These are phyloP conservation scores for Termitomyces sp. DNA, from an alignment of 768 basidiomycete species.

Conservation along the genomic window DNA sequence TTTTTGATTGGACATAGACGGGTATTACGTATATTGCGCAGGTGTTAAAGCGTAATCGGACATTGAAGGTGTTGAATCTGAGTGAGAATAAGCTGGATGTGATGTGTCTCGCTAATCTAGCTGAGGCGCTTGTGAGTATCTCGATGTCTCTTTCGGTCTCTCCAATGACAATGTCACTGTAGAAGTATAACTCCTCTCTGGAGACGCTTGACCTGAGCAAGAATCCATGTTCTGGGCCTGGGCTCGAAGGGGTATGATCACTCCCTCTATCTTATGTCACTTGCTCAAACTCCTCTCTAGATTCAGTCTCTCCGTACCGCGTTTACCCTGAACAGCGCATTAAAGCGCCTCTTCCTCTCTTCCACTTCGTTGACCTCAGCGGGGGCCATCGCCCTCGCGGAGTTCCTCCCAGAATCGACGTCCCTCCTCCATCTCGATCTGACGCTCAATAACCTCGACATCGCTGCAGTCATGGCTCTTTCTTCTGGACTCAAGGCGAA, in stretches of 20 bases:
- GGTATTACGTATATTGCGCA: constrained; percentile 91
- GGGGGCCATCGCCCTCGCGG: constrained; percentile 92
- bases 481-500: constrained; percentile 83
- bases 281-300: constrained; percentile 27
- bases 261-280: not conserved
- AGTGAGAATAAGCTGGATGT: constrained; percentile 94
- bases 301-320: constrained; percentile 87
- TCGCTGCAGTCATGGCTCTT: constrained; percentile 92
- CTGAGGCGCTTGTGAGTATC: constrained; percentile 78
- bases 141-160: not conserved
- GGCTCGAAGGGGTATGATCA: constrained; percentile 77
- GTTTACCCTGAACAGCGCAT: constrained; percentile 85
- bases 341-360: constrained; percentile 90
- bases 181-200: constrained; percentile 94
- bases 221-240: constrained; percentile 91
- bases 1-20: constrained; percentile 23
- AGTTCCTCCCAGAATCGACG: constrained; percentile 89
- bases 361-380: constrained; percentile 73
- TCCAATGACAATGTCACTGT: not conserved
- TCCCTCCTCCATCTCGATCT: constrained; percentile 90
- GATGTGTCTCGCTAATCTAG: constrained; percentile 69
- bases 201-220: constrained; percentile 92
- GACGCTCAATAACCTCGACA: constrained; percentile 75
- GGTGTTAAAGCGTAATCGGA: constrained; percentile 93
- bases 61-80: constrained; percentile 89